phyloP scores from a whole-genome alignment of 768 basidiomycete genomes.

The Lactifluus subvellereus region DNA sequence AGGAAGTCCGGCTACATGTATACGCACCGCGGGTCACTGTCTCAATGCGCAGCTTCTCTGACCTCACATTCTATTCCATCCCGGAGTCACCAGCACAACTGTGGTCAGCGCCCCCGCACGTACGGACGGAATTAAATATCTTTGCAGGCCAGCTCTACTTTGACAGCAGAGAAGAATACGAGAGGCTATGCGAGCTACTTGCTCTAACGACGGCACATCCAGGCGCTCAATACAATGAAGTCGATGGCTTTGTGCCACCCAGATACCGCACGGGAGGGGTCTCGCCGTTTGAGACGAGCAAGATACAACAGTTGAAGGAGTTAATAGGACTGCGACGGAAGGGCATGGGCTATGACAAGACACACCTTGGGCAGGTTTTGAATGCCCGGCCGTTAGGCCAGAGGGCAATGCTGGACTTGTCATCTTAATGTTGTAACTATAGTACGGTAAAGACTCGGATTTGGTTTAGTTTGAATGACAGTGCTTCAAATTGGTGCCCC shows the following conservation, averaged over 20 bases:
- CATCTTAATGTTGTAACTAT: not conserved
- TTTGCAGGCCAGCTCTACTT: not conserved
- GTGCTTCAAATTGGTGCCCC: too few species aligned
- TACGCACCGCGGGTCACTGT: constrained; percentile 3
- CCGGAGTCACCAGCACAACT: not conserved
- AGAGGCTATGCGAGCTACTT: not conserved
- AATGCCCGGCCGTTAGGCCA: not conserved
- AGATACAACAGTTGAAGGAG: not conserved
- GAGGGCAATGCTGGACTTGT: not conserved
- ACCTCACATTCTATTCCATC: constrained; percentile 2
- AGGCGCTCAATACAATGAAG: not conserved
- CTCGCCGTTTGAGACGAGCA: not conserved
- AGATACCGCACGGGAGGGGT: not conserved
- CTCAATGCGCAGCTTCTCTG: not conserved
- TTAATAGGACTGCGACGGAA: constrained; percentile 8
- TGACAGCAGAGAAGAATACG: not conserved
- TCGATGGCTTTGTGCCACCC: constrained; percentile 6
- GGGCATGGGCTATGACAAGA: constrained; percentile 8
- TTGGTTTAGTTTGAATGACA: too few species aligned
- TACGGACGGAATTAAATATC: constrained; percentile 1
- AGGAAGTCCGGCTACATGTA: not conserved
- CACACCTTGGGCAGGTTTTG: constrained; percentile 13
- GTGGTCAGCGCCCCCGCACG: not conserved
- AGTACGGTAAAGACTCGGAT: too few species aligned
- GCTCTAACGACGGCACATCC: constrained; percentile 1